These are phyloP conservation scores for Crucihimalaya himalaica DNA, from an alignment of 345 rosid genomes.

Conservation along the genomic window DNA sequence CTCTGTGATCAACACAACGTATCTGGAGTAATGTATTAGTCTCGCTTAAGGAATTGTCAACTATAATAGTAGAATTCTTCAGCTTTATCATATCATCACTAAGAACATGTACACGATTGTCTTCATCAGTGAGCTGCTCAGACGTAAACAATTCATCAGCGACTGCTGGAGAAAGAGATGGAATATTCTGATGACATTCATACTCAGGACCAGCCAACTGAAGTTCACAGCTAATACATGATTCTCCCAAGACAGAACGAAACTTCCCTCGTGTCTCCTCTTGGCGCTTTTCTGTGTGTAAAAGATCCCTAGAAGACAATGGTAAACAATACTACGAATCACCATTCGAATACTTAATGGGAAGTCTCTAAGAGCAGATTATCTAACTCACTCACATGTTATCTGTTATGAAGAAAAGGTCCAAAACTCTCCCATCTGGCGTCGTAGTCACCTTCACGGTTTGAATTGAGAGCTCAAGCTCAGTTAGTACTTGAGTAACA, in stretches of 20 bases:
- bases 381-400: conserved; percentile 53
- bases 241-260: conserved; percentile 66
- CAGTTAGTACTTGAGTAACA: conserved; percentile 76
- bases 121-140: conserved; percentile 55
- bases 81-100: conserved; percentile 59
- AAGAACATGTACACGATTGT: conserved; percentile 55
- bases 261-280: conserved; percentile 62
- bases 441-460: conserved; percentile 86
- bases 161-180: conserved; percentile 59
- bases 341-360: background rate
- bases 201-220: conserved; percentile 69
- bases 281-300: conserved; percentile 62
- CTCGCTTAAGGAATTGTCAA: conserved; percentile 83
- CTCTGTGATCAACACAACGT: conserved; percentile 71
- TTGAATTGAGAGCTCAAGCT: conserved; percentile 83
- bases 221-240: conserved; percentile 80
- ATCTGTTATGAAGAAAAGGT: conserved; percentile 84
- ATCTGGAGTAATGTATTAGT: conserved; percentile 77
- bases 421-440: conserved; percentile 76
- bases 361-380: background rate
- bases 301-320: conserved; percentile 55
- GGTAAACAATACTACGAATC: background rate
- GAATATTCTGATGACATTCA: conserved; percentile 52
- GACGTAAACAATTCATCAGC: conserved; percentile 59
- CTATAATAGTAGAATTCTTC: conserved; percentile 51